Percentiles rank a stretch among this genome's conserved stretches.
These are phyloP conservation scores for Quercus phellos DNA, from an alignment of 331 rosid genomes.

Conservation along the genomic window DNA sequence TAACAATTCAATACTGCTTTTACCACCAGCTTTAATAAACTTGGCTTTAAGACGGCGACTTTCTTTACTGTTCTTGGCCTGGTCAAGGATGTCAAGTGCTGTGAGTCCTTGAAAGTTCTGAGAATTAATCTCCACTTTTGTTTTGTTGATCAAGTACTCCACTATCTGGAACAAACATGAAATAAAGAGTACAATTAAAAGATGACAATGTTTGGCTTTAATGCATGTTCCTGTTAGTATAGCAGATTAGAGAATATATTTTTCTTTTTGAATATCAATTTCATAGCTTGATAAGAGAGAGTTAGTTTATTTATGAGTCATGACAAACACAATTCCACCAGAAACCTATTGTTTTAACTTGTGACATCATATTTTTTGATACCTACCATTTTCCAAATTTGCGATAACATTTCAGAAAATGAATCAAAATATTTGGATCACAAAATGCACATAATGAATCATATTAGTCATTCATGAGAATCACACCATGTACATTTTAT, in stretches of 20 bases:
- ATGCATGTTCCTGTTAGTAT: background rate
- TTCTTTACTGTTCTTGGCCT: slow-evolving; percentile 33
- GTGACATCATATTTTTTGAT: too few relatives aligned
- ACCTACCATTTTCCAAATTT: too few relatives aligned
- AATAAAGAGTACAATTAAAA: background rate
- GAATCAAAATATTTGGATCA: too few relatives aligned
- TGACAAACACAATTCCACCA: too few relatives aligned
- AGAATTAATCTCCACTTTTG: slow-evolving; percentile 48
- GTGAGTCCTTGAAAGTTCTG: slow-evolving; percentile 44
- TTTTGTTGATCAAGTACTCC: slow-evolving; percentile 57
- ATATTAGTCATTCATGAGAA: too few relatives aligned
- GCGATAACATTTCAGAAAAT: too few relatives aligned
- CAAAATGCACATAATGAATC: too few relatives aligned
- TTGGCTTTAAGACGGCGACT: slow-evolving; percentile 29
- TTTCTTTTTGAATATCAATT: too few relatives aligned
- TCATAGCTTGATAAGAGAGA: too few relatives aligned
- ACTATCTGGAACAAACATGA: slow-evolving; percentile 43
- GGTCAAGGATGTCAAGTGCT: slow-evolving; percentile 55
- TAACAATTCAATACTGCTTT: slow-evolving; percentile 21
- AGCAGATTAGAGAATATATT: background rate
- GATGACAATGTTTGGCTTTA: background rate
- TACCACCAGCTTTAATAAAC: slow-evolving; percentile 48
- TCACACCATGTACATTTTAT: too few relatives aligned
- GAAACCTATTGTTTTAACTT: too few relatives aligned
- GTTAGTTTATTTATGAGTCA: too few relatives aligned